Base-by-base conservation (phyloP, 345 rosid genomes). In the Euphorbia pulcherrima region DNA sequence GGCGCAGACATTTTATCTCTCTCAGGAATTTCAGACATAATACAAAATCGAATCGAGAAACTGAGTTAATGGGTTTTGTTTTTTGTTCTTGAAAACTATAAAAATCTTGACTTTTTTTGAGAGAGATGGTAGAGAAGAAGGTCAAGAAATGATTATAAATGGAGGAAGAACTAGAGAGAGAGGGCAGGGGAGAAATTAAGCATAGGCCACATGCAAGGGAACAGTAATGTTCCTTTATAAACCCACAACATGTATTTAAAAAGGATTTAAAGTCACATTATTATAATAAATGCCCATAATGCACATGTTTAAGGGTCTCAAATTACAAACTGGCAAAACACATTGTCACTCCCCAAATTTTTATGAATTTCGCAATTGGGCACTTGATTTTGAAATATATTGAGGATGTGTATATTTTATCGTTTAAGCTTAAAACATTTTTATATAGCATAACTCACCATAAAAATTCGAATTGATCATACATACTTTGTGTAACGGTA, bases 181-280 rank as follows among this genome's bases (percentile, higher is more conserved):
- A 20, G 17, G 35, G 3, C 17, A 40, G 17, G 2, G 12, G 21
- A 70, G 35, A 21, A 11, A 48, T 47, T 61, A 39, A 70, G 71
- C 66, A 71, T 6, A 69, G 63, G 58, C 77, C 91, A 90, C 86
- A 82, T 86, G 89, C 75, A 72, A 59, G 50, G 60, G 69, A 81
- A 77, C 80, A 82, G 77, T 69, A 75, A 58, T 78, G 89, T 78
- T 83, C 72, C 76, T 50, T 65, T 62, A 62, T 57, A 75, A 79
- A 54, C 53, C 65, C 50, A 1, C 13, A 28, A 29, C 44, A 0
- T 6, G 20, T 37, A 14, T 14, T 27, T 46, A 55, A 41, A 24
- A 16, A 21, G 20, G 44, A 13, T 27, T 4, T 12, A 3, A 37
- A 18, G 72, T 62, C 61, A 63, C 21, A 37, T 9, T 23, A 52